A percentile compares a stretch with the other conserved stretches of the same genome.
These are phyloP conservation scores for Hanseniaspora hatyaiensis DNA, from an alignment of 805 yeast genomes.

Conservation along the genomic window DNA sequence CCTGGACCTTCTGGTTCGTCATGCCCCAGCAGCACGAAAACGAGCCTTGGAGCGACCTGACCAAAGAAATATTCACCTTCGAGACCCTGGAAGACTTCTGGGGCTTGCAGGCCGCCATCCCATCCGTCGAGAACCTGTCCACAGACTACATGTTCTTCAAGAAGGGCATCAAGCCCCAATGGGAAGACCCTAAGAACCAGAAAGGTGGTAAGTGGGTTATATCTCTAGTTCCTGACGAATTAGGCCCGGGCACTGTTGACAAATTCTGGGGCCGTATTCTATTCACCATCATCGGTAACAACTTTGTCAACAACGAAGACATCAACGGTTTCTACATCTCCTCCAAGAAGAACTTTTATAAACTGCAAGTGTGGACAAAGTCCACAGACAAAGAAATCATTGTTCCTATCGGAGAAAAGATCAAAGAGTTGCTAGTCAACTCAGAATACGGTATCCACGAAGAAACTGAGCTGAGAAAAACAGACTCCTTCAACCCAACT, in stretches of 20 bases:
- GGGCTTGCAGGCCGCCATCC: slow-evolving; percentile 92
- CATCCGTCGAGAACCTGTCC: slow-evolving; percentile 77
- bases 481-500: slow-evolving; percentile 2
- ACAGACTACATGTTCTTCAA: slow-evolving; percentile 93
- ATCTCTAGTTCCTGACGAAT: slow-evolving; percentile 66
- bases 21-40: slow-evolving; percentile 70
- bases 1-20: slow-evolving; percentile 96
- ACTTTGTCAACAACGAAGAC: slow-evolving; percentile 71
- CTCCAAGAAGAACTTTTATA: slow-evolving; percentile 68
- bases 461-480: slow-evolving; percentile 53
- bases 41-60: slow-evolving; percentile 84
- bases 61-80: slow-evolving; percentile 86
- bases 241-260: slow-evolving; percentile 24
- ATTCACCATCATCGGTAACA: slow-evolving; percentile 69
- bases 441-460: slow-evolving; percentile 50
- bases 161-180: slow-evolving; percentile 90
- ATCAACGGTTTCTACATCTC: slow-evolving; percentile 90
- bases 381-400: slow-evolving; percentile 54
- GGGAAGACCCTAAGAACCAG: slow-evolving; percentile 86
- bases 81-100: slow-evolving; percentile 96
- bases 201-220: slow-evolving; percentile 93
- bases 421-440: slow-evolving; percentile 56
- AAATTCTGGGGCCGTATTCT: slow-evolving; percentile 68
- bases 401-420: slow-evolving; percentile 68
- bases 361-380: slow-evolving; percentile 89